Evolutionary conservation across 129 eudicot species (phyloP).

Genomic region (Lonicera japonica): DNA sequence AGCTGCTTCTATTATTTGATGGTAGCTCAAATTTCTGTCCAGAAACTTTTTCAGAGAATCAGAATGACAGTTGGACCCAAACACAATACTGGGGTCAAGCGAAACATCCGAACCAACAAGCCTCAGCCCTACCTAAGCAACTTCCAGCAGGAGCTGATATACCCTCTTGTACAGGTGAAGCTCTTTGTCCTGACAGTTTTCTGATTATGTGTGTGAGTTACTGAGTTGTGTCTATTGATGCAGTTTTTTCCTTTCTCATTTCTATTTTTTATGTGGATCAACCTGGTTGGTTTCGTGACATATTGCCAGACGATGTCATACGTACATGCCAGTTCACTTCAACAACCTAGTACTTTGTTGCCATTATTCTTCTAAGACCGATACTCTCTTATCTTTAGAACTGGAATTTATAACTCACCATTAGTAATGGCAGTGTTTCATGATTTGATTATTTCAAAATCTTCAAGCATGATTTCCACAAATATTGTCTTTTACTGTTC

Average conservation of each 20-base stretch:
- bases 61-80: conserved; percentile 50
- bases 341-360: conserved; percentile 5
- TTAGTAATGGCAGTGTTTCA: background rate
- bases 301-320: background rate
- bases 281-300: background rate
- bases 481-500: background rate
- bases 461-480: background rate
- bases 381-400: background rate
- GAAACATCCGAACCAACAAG: conserved; percentile 36
- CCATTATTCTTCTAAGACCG: background rate
- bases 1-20: background rate
- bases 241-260: background rate
- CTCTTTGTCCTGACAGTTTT: conserved; percentile 2
- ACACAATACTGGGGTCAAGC: conserved; percentile 26
- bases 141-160: conserved; percentile 81
- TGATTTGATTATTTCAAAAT: background rate
- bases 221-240: background rate
- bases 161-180: conserved; percentile 85
- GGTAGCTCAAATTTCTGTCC: background rate
- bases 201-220: background rate
- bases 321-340: background rate
- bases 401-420: background rate
- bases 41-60: conserved; percentile 55
- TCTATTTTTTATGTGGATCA: background rate
- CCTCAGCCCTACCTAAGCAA: conserved; percentile 56